Base-by-base conservation (phyloP, 257 asterid species). In the Jacaranda copaia region DNA sequence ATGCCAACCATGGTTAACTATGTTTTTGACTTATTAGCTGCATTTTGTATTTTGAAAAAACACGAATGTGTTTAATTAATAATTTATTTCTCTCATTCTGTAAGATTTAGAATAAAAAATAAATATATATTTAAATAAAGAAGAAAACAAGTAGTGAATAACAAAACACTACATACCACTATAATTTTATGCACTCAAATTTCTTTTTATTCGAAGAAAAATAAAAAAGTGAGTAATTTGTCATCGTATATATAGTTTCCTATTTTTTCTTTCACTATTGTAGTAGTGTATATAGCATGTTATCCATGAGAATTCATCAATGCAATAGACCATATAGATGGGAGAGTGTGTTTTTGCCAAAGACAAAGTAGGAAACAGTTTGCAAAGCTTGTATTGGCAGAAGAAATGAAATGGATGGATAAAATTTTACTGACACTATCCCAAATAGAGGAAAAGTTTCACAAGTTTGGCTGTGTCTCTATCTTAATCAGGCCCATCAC, bases 401-500 rank as follows among this genome's bases (percentile, higher is more conserved):
- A 82, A 81, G 75, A 67, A 73, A 78, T 60, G 76, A 45, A 62
- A 61, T 73, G 40, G 1, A 64, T 63, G 68, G 8, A 56, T 64
- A 55, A 16, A 64, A 77, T 25, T 52, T 65, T 20, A 79, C 69
- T 66, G 79, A 81, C 46, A 42, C 4, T 82, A 85, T 84, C 84
- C 88, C 75, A 81, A 56, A 38, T 8, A 45, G 3, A 70, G 79
- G 42, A 53, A 52, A 81, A 38, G 61, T 75, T 87, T 80, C 93
- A 83, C 87, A n/a, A 81, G 82, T 25, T 82, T 56, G 68, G 88
- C 43, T 59, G 20, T 68, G 83, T 84, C 79, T 85, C 74, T 81
- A 70, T 80, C 84, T 75, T 55, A 38, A 60, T 72, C 70, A 68
- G 52, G 35, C 72, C 80, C 80, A 43, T 78, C 84, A 74, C 77